Conservation (phyloP, 2,329 filamentous ascomycete species). For the Pseudocercospora fuligena region DNA sequence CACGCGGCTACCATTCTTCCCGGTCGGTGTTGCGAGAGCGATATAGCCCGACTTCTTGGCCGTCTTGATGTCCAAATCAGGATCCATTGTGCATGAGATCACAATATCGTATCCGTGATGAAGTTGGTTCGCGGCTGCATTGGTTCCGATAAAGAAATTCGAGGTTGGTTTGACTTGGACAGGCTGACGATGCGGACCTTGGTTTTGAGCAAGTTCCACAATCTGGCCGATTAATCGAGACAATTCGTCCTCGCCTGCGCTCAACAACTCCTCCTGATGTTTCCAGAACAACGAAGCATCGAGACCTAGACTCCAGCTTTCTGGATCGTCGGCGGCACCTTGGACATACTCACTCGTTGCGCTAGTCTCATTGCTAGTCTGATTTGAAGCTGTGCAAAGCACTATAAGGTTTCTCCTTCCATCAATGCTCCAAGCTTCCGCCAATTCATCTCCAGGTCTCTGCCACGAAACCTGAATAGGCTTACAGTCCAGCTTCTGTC, state of each 20-base stretch:
- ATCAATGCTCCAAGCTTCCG: constrained; percentile 38
- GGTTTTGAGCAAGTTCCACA: constrained; percentile 33
- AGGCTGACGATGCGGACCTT: constrained; percentile 28
- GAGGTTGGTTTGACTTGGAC: constrained; percentile 50
- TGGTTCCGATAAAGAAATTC: constrained; percentile 47
- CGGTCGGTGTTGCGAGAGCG: constrained; percentile 68
- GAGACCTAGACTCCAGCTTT: constrained; percentile 86
- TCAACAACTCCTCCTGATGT: constrained; percentile 65
- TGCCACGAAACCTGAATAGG: constrained; percentile 82
- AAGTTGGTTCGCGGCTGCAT: constrained; percentile 45
- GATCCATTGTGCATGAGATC: constrained; percentile 51
- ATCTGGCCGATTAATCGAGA: constrained; percentile 56
- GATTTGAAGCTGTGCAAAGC: constrained; percentile 81
- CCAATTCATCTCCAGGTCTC: constrained; percentile 65
- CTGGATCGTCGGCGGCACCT: constrained; percentile 91
- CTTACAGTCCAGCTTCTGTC: constrained; percentile 61
- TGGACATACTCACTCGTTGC: constrained; percentile 81
- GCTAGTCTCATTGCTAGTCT: constrained; percentile 70
- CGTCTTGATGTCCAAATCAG: constrained; percentile 39
- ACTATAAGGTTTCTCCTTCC: constrained; percentile 68
- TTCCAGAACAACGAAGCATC: constrained; percentile 81
- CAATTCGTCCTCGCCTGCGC: constrained; percentile 68
- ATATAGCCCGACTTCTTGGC: constrained; percentile 53
- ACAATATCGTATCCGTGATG: constrained; percentile 46
- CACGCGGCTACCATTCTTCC: constrained; percentile 81